Percentiles rank a stretch among this genome's conserved stretches.
Conservation (phyloP, 192 early-diverging fungal genomes). For the Entomortierella chlamydospora region DNA sequence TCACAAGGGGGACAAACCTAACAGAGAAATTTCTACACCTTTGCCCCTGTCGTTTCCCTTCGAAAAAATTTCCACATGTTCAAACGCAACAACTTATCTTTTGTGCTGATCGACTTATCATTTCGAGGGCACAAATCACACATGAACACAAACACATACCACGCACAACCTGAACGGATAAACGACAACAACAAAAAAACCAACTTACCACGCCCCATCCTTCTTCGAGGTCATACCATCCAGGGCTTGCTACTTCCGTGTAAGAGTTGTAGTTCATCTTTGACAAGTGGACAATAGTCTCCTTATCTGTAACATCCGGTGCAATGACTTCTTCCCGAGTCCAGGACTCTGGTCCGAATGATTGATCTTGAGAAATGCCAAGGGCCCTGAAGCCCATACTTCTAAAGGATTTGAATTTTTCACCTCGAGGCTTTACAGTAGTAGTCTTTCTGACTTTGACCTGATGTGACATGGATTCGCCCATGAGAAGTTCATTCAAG, state of each 20-base stretch:
- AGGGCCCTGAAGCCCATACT: constrained; percentile 74
- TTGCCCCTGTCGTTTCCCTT: neutral
- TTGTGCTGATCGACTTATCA: too few species aligned
- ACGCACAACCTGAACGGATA: neutral
- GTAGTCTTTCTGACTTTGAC: constrained; percentile 48
- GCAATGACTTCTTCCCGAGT: constrained; percentile 40
- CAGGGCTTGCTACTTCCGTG: constrained; percentile 66
- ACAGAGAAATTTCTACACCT: neutral
- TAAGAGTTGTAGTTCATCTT: constrained; percentile 92
- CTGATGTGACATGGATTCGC: constrained; percentile 32
- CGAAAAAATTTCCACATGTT: neutral
- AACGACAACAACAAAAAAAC: neutral
- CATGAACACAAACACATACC: constrained; percentile 51
- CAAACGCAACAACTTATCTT: too few species aligned
- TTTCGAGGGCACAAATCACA: too few species aligned
- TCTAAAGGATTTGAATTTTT: constrained; percentile 21
- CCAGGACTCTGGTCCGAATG: constrained; percentile 38
- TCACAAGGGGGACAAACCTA: too few species aligned
- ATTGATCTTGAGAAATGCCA: constrained; percentile 30
- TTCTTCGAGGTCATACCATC: constrained; percentile 78
- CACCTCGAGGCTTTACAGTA: constrained; percentile 11
- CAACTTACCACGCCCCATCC: constrained; percentile 69
- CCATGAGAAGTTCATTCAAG: constrained; percentile 31
- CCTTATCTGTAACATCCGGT: constrained; percentile 80
- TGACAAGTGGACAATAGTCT: constrained; percentile 80